These are phyloP conservation scores for Phytophthora palmivora DNA, from an alignment of 352 stramenopile species.

Conservation along the genomic window DNA sequence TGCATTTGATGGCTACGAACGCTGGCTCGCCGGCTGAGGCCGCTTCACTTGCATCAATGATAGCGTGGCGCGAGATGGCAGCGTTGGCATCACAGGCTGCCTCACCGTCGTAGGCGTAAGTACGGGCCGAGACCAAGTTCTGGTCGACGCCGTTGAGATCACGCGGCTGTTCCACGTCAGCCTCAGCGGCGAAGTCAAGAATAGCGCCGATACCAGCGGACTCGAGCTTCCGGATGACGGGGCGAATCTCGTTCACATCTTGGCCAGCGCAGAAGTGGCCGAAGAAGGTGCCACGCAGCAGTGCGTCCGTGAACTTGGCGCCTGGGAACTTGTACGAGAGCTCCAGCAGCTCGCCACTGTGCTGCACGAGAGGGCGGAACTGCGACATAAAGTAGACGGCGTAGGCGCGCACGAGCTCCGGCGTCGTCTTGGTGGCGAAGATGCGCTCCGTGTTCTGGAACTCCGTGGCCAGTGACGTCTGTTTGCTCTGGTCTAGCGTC, in stretches of 20 bases:
- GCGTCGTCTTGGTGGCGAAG: conserved; percentile 83
- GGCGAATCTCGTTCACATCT: conserved; percentile 85
- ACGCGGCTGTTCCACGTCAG: conserved; percentile 85
- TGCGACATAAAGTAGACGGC: conserved; percentile 90
- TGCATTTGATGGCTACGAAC: conserved; percentile 98
- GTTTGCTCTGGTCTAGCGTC: conserved; percentile 10
- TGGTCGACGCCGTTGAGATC: conserved; percentile 82
- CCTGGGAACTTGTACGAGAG: conserved; percentile 87
- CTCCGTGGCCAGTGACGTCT: conserved; percentile 32
- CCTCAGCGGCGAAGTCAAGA: conserved; percentile 97
- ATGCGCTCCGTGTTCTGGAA: conserved; percentile 87
- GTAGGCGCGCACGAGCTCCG: conserved; percentile 89
- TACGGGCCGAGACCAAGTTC: conserved; percentile 88
- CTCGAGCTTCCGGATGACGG: conserved; percentile 79
- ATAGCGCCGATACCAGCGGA: conserved; percentile 93
- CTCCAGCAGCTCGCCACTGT: conserved; percentile 88
- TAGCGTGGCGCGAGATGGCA: conserved; percentile 83
- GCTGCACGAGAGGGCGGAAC: conserved; percentile 85
- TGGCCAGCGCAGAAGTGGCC: conserved; percentile 97
- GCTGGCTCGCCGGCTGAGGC: conserved; percentile 63
- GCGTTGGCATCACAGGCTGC: conserved; percentile 93
- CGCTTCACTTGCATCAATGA: conserved; percentile 69
- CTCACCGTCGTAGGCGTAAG: conserved; percentile 97
- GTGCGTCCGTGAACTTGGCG: conserved; percentile 82
- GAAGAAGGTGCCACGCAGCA: conserved; percentile 96